Percentiles rank a stretch among this genome's conserved stretches.
These are phyloP conservation scores for Kwoniella sp. DNA, from an alignment of 768 basidiomycete genomes.

Conservation along the genomic window DNA sequence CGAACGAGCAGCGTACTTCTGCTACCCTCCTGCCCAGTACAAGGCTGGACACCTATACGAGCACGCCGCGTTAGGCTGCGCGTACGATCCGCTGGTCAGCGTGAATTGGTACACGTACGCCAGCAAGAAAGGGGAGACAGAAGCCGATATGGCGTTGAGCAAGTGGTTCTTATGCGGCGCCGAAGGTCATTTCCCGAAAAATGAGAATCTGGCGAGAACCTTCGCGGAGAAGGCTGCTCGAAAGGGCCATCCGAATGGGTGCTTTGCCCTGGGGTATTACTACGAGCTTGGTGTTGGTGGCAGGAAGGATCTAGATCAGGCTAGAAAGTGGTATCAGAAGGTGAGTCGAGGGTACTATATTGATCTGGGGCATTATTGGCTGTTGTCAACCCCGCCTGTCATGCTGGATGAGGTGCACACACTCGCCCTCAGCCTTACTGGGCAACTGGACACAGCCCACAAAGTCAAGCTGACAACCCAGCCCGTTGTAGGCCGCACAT, in stretches of 20 bases:
- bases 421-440: no score
- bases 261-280: constrained; percentile 97
- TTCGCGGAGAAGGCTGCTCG: constrained; percentile 78
- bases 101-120: constrained; percentile 78
- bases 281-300: constrained; percentile 88
- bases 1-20: constrained; percentile 80
- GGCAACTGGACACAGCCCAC: no score
- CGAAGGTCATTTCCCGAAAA: constrained; percentile 73
- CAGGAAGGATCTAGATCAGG: constrained; percentile 60
- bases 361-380: neutral
- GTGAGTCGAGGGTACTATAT: no score
- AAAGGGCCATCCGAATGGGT: constrained; percentile 75
- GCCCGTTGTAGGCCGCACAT: constrained; percentile 64
- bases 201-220: constrained; percentile 78
- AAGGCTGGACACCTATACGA: constrained; percentile 92
- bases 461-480: neutral
- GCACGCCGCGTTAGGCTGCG: constrained; percentile 79
- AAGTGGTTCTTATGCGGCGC: constrained; percentile 97
- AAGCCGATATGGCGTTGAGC: constrained; percentile 94
- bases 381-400: no score
- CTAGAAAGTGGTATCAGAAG: constrained; percentile 75
- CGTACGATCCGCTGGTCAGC: constrained; percentile 82
- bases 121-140: constrained; percentile 80
- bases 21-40: constrained; percentile 80
- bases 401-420: no score